Percentiles rank a stretch among this genome's conserved stretches.
Evolutionary conservation across 192 early-diverging fungal species (phyloP).

Genomic region (Coemansia sp.): DNA sequence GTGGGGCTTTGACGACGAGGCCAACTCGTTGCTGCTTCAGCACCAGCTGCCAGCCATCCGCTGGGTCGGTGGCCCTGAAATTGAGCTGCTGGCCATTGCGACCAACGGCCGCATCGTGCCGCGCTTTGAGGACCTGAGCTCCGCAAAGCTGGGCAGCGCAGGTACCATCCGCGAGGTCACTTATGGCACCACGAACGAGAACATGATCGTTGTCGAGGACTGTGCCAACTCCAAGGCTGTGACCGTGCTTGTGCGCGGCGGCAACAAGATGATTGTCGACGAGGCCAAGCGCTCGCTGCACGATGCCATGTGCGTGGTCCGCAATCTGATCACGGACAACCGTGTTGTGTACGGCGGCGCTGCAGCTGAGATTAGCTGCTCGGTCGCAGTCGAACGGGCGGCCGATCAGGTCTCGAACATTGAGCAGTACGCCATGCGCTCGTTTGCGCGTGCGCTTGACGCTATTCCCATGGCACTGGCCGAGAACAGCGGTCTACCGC

Average conservation of each 20-base stretch:
- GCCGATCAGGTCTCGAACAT: slow-evolving; percentile 88
- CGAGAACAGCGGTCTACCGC: slow-evolving; percentile 95
- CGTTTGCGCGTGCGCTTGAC: slow-evolving; percentile 95
- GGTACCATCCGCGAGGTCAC: slow-evolving; percentile 90
- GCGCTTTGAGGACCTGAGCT: slow-evolving; percentile 92
- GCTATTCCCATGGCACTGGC: slow-evolving; percentile 90
- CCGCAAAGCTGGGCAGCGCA: slow-evolving; percentile 88
- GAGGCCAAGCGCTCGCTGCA: slow-evolving; percentile 97
- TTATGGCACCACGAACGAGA: slow-evolving; percentile 63
- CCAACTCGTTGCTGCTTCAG: slow-evolving; percentile 98
- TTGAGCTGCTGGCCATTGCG: slow-evolving; percentile 99
- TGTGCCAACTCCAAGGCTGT: slow-evolving; percentile 98
- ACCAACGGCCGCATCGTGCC: slow-evolving; percentile 99
- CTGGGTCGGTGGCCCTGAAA: slow-evolving; percentile 99
- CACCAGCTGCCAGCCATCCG: slow-evolving; percentile 96
- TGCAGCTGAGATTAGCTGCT: slow-evolving; percentile 94
- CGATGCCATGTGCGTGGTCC: slow-evolving; percentile 98
- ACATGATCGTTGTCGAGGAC: slow-evolving; percentile 99
- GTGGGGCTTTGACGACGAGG: slow-evolving; percentile 99
- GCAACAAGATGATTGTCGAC: slow-evolving; percentile 99
- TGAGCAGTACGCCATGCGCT: slow-evolving; percentile 99
- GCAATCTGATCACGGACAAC: slow-evolving; percentile 95
- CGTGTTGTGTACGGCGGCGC: slow-evolving; percentile 99
- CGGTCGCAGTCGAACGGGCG: slow-evolving; percentile 88
- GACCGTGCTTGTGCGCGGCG: slow-evolving; percentile 94